Conservation (phyloP, 2,329 filamentous ascomycete species). For the Nannizziopsis barbatae region DNA sequence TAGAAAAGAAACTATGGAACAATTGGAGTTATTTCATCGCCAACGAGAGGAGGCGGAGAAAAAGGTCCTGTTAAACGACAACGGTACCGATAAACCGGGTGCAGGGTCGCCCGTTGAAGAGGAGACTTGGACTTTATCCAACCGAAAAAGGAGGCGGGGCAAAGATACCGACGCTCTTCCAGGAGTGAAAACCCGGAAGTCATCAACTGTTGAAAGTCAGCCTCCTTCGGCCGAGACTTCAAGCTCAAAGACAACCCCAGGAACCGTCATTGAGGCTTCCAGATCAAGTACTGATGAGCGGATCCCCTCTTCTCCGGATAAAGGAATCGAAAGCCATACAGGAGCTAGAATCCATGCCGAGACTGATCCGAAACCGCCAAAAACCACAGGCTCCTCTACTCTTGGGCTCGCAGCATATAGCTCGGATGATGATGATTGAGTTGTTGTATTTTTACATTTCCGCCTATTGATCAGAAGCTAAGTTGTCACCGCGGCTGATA, state of each 20-base stretch:
- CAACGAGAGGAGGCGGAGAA: slow-evolving; percentile 51
- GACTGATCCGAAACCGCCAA: background rate
- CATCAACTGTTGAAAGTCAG: slow-evolving; percentile 19
- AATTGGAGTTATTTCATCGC: slow-evolving; percentile 48
- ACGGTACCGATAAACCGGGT: slow-evolving; percentile 20
- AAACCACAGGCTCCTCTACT: slow-evolving; percentile 13
- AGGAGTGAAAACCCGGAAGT: slow-evolving; percentile 35
- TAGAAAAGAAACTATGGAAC: slow-evolving; percentile 48
- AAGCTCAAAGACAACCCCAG: background rate
- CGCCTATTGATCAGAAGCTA: background rate
- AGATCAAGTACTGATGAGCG: background rate
- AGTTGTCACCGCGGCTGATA: too few relatives aligned
- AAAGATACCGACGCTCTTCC: slow-evolving; percentile 34
- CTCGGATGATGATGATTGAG: slow-evolving; percentile 26
- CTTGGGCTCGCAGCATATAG: slow-evolving; percentile 31
- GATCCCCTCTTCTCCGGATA: background rate
- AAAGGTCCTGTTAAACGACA: slow-evolving; percentile 31
- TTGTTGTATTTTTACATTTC: background rate
- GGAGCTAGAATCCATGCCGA: background rate
- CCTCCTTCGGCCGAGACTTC: background rate
- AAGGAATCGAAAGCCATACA: background rate
- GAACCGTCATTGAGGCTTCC: background rate
- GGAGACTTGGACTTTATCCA: slow-evolving; percentile 41
- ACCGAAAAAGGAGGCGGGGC: slow-evolving; percentile 44
- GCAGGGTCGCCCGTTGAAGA: slow-evolving; percentile 25